A percentile compares a stretch with the other conserved stretches of the same genome.
These are phyloP conservation scores for Blastobotrys malaysiensis DNA, from an alignment of 1,139 yeast genomes.

Conservation along the genomic window DNA sequence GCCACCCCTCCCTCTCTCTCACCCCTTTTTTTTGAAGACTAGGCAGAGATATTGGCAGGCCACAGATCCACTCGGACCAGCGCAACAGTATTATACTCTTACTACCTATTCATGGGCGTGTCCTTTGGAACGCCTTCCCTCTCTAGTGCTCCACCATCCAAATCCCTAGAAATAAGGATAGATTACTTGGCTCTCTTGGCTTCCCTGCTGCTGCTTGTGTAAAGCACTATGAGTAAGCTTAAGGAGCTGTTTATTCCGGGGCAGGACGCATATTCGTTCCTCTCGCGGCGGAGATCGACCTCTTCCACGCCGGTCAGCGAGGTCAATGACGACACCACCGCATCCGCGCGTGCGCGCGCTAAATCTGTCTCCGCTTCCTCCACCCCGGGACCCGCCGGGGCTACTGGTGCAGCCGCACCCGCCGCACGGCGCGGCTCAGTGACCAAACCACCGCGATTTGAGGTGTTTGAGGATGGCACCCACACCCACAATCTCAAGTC, in stretches of 20 bases:
- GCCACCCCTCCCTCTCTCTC: not conserved
- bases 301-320: not conserved
- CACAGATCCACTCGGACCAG: not conserved
- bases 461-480: slow-evolving; percentile 20
- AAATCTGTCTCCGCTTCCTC: not conserved
- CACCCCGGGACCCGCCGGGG: not conserved
- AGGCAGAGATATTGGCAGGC: not conserved
- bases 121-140: not conserved
- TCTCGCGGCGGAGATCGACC: not conserved
- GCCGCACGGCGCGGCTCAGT: not conserved
- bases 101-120: not conserved
- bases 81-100: not conserved
- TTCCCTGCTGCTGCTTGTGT: not conserved
- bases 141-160: no score
- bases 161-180: not conserved
- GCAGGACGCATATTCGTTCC: not conserved
- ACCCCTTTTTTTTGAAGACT: not conserved
- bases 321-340: not conserved
- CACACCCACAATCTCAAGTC: slow-evolving; percentile 72
- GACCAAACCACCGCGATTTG: slow-evolving; percentile 14
- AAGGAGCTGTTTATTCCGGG: not conserved
- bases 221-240: not conserved
- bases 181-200: not conserved
- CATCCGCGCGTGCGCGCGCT: not conserved
- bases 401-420: not conserved